These are phyloP conservation scores for Epichloe baconii DNA, from an alignment of 2,329 filamentous ascomycete species.

Conservation along the genomic window DNA sequence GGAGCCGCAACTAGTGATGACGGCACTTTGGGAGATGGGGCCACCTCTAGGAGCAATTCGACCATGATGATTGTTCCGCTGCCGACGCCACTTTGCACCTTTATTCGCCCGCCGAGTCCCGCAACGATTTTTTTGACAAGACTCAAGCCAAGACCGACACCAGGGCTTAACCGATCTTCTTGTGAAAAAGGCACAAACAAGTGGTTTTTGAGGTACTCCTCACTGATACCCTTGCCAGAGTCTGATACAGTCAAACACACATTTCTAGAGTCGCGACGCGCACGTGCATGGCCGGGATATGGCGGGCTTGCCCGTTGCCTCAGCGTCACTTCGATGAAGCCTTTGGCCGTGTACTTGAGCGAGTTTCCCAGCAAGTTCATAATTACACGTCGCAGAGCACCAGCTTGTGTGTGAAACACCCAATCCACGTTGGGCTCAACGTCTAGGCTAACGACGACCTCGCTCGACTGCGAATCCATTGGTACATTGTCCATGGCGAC, in stretches of 20 bases:
- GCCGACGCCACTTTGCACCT: conserved; percentile 34
- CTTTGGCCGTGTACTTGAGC: conserved; percentile 42
- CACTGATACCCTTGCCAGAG: conserved; percentile 52
- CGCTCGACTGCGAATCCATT: conserved; percentile 7
- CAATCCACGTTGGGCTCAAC: conserved; percentile 41
- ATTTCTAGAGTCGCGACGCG: conserved; percentile 3
- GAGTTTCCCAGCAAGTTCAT: conserved; percentile 53
- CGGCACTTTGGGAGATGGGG: background rate
- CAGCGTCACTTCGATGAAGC: conserved; percentile 16
- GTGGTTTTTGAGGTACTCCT: conserved; percentile 45
- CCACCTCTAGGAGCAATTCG: conserved; percentile 15
- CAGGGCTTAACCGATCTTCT: conserved; percentile 45
- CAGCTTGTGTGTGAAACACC: conserved; percentile 42
- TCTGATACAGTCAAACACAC: conserved; percentile 40
- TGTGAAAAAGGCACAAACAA: conserved; percentile 53
- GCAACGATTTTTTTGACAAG: conserved; percentile 49
- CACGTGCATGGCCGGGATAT: background rate
- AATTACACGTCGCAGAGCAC: conserved; percentile 37
- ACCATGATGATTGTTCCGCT: conserved; percentile 25
- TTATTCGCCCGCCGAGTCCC: conserved; percentile 44
- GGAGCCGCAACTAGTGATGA: background rate
- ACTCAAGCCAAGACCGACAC: conserved; percentile 51
- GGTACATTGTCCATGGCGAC: conserved; percentile 16
- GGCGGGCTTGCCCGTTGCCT: conserved; percentile 11
- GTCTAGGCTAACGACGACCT: conserved; percentile 16